These are phyloP conservation scores for Fusarium paranaense DNA, from an alignment of 2,329 filamentous ascomycete genomes.

Conservation along the genomic window DNA sequence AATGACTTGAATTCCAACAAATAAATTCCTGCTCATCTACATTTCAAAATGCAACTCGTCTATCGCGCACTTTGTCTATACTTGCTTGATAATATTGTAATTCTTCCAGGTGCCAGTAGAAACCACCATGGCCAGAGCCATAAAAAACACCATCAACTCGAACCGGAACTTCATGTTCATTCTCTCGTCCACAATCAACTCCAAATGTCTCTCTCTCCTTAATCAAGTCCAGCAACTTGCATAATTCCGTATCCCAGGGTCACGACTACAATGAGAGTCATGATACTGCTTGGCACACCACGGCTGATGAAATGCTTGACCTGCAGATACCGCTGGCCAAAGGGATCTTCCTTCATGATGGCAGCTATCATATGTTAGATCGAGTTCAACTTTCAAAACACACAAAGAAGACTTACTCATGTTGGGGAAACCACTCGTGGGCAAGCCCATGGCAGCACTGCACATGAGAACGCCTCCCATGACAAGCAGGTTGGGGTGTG, in stretches of 20 bases:
- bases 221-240: constrained; percentile 75
- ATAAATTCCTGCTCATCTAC: not conserved
- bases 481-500: constrained; percentile 92
- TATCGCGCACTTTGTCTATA: constrained; percentile 34
- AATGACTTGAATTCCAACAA: not conserved
- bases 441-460: constrained; percentile 93
- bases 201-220: constrained; percentile 21
- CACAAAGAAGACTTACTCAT: constrained; percentile 82
- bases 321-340: constrained; percentile 89
- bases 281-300: constrained; percentile 87
- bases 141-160: constrained; percentile 4
- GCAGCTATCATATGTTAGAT: constrained; percentile 70
- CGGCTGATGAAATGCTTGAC: constrained; percentile 95
- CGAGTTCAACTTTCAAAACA: not conserved
- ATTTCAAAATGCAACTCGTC: constrained; percentile 9
- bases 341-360: constrained; percentile 99
- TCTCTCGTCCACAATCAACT: not conserved
- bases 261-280: constrained; percentile 85
- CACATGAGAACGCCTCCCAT: constrained; percentile 98
- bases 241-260: constrained; percentile 93
- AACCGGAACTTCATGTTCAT: not conserved
- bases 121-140: constrained; percentile 1
- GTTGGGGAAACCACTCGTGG: constrained; percentile 96
- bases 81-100: constrained; percentile 11
- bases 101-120: constrained; percentile 2